Evolutionary conservation across 345 rosid genomes (phyloP).

Genomic region (Carallia brachiata): DNA sequence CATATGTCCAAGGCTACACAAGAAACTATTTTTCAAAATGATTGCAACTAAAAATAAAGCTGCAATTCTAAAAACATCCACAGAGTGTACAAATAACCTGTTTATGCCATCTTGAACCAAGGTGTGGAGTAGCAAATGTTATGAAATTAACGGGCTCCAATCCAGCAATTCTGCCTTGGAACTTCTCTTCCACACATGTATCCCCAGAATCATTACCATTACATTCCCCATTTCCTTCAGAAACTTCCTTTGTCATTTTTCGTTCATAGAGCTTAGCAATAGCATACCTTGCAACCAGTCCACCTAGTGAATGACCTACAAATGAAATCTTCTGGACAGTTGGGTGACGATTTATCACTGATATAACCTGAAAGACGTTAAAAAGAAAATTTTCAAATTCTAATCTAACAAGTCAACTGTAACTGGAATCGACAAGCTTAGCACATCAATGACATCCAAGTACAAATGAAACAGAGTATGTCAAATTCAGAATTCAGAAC

Average conservation of each 20-base stretch:
- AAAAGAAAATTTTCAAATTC: conserved; percentile 8
- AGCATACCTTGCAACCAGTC: conserved; percentile 79
- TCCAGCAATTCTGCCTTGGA: conserved; percentile 60
- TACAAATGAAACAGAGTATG: conserved; percentile 1
- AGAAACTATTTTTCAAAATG: not conserved
- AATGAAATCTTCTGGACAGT: conserved; percentile 67
- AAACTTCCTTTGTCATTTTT: conserved; percentile 29
- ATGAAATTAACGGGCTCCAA: conserved; percentile 77
- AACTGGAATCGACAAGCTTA: conserved; percentile 1
- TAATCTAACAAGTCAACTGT: conserved; percentile 1
- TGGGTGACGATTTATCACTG: conserved; percentile 53
- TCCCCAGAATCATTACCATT: conserved; percentile 30
- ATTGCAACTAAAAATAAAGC: not conserved
- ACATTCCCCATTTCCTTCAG: conserved; percentile 36
- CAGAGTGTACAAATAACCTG: conserved; percentile 48
- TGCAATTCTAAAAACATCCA: conserved; percentile 1
- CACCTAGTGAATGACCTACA: conserved; percentile 87
- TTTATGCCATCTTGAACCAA: conserved; percentile 83
- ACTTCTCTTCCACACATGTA: conserved; percentile 27
- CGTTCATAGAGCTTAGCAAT: conserved; percentile 65
- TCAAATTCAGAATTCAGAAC: not conserved
- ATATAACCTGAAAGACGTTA: conserved; percentile 49
- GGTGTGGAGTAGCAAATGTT: conserved; percentile 86
- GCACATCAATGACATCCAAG: not conserved
- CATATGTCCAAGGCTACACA: no score